A percentile compares a stretch with the other conserved stretches of the same genome.
These are phyloP conservation scores for Austroboletus olivaceoglutinosus DNA, from an alignment of 1,284 basidiomycete species.

Conservation along the genomic window DNA sequence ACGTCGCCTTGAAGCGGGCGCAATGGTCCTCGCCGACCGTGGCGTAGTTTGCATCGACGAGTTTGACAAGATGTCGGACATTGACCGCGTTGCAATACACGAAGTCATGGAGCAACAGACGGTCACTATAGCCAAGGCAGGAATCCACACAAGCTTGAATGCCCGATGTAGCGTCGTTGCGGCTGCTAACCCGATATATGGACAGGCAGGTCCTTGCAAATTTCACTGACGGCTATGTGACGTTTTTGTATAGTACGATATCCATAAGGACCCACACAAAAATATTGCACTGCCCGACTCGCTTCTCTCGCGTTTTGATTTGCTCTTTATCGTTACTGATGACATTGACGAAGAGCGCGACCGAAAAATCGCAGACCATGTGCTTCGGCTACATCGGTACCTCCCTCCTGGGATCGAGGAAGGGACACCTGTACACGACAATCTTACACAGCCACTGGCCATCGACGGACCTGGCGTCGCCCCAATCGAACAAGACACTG, in stretches of 20 bases:
- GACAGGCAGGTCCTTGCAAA: slow-evolving; percentile 62
- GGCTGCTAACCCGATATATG: slow-evolving; percentile 98
- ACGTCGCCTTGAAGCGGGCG: slow-evolving; percentile 93
- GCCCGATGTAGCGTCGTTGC: slow-evolving; percentile 97
- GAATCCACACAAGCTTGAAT: slow-evolving; percentile 97
- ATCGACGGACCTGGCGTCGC: slow-evolving; percentile 72
- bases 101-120: slow-evolving; percentile 99
- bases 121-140: slow-evolving; percentile 98
- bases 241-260: slow-evolving; percentile 79
- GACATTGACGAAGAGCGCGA: slow-evolving; percentile 96
- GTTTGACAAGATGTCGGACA: slow-evolving; percentile 99
- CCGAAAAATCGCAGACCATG: slow-evolving; percentile 95
- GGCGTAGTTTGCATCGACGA: slow-evolving; percentile 99
- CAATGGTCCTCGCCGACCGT: slow-evolving; percentile 99
- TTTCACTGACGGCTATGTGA: not conserved
- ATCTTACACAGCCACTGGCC: slow-evolving; percentile 81
- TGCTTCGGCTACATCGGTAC: slow-evolving; percentile 96
- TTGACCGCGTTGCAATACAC: slow-evolving; percentile 99
- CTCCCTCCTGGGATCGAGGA: slow-evolving; percentile 96
- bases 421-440: slow-evolving; percentile 87
- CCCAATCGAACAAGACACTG: slow-evolving; percentile 49
- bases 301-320: slow-evolving; percentile 96
- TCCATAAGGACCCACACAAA: slow-evolving; percentile 98
- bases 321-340: slow-evolving; percentile 97
- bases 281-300: slow-evolving; percentile 99